Conservation (phyloP, 1,284 basidiomycete species). For the Ganoderma meredithae region DNA sequence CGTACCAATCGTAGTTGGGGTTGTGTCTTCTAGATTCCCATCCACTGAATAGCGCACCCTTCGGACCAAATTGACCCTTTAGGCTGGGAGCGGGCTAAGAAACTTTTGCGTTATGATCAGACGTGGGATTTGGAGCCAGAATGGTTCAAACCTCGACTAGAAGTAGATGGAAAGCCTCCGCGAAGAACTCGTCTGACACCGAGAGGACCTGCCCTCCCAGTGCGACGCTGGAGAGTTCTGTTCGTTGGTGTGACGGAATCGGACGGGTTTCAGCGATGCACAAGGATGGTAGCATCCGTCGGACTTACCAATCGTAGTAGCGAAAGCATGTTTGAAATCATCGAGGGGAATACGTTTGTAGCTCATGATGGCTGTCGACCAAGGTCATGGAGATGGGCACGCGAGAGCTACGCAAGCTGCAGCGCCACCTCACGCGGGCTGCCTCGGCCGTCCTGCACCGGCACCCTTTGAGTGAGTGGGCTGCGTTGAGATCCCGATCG, state of each 20-base stretch:
- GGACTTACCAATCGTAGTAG: conserved; percentile 64
- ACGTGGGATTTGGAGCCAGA: background rate
- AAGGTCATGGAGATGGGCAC: background rate
- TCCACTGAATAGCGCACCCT: conserved; percentile 93
- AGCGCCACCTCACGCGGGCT: conserved; percentile 19
- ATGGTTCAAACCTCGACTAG: conserved; percentile 71
- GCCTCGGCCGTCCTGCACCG: background rate
- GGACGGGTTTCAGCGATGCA: background rate
- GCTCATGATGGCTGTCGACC: conserved; percentile 42
- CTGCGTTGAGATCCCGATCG: conserved; percentile 14
- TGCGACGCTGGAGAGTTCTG: conserved; percentile 90
- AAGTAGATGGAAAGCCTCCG: conserved; percentile 85
- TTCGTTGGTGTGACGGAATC: conserved; percentile 3
- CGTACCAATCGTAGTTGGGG: conserved; percentile 87
- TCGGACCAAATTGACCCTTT: conserved; percentile 95
- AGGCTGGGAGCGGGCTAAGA: conserved; percentile 78
- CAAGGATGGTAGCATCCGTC: background rate
- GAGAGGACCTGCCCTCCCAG: conserved; percentile 81
- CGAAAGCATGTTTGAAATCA: conserved; percentile 60
- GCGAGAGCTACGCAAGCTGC: background rate
- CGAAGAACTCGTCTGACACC: conserved; percentile 97
- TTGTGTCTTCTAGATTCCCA: conserved; percentile 97
- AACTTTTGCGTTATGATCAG: conserved; percentile 10
- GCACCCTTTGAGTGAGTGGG: background rate
- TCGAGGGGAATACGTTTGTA: conserved; percentile 57